A percentile compares a stretch with the other conserved stretches of the same genome.
These are phyloP conservation scores for Stephania yunnanensis DNA, from an alignment of 164 flowering plant genomes.

Conservation along the genomic window DNA sequence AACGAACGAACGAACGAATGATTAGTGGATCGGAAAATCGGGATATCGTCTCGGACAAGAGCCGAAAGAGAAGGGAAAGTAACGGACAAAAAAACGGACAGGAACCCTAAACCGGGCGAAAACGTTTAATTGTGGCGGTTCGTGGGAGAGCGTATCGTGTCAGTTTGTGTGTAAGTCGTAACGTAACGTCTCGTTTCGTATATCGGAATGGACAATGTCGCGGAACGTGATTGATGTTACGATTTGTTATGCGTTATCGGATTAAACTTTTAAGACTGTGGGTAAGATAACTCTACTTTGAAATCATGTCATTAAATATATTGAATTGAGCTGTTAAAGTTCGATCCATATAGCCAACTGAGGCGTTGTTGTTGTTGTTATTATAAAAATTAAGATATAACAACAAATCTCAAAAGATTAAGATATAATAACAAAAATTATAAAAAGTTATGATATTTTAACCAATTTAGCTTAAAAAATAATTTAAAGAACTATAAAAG, in stretches of 20 bases:
- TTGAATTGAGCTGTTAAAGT: no score
- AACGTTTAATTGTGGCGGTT: neutral
- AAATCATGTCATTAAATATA: no score
- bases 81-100: constrained; percentile 10
- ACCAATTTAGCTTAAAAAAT: no score
- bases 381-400: no score
- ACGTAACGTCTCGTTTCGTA: constrained; percentile 17
- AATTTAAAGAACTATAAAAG: no score
- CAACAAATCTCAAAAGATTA: no score
- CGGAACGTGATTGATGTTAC: constrained; percentile 1
- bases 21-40: neutral
- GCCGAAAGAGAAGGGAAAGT: neutral
- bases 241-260: neutral
- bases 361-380: no score
- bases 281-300: no score
- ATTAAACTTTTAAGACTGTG: neutral
- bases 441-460: no score
- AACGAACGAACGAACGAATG: constrained; percentile 3
- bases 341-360: no score
- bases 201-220: constrained; percentile 11
- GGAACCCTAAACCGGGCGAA: constrained; percentile 6
- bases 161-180: neutral
- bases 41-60: constrained; percentile 14
- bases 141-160: neutral
- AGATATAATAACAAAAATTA: no score